Conservation (phyloP, 805 yeast species). For the Metschnikowia drakensbergensis region DNA sequence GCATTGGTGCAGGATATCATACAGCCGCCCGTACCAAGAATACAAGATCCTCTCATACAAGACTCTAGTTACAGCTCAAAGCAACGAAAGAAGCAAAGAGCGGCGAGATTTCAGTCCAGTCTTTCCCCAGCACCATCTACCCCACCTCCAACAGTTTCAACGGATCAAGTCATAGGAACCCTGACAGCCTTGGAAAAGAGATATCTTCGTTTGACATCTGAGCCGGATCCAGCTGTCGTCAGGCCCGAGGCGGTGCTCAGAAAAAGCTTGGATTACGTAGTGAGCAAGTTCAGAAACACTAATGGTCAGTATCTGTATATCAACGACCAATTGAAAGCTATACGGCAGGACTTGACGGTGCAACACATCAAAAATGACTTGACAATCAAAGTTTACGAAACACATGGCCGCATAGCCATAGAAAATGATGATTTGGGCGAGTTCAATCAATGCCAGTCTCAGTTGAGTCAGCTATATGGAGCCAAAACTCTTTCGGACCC, state of each 20-base stretch:
- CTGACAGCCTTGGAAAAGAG: slow-evolving; percentile 67
- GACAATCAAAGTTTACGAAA: slow-evolving; percentile 75
- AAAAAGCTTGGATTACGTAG: slow-evolving; percentile 52
- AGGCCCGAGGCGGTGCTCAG: slow-evolving; percentile 66
- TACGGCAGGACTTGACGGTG: slow-evolving; percentile 90
- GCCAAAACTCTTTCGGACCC: slow-evolving; percentile 20
- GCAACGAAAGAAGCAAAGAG: slow-evolving; percentile 41
- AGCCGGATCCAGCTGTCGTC: slow-evolving; percentile 80
- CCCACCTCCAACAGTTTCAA: slow-evolving; percentile 6
- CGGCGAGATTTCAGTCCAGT: slow-evolving; percentile 43
- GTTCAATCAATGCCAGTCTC: slow-evolving; percentile 91
- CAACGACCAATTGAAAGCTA: slow-evolving; percentile 86
- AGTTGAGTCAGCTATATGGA: slow-evolving; percentile 61
- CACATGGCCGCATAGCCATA: slow-evolving; percentile 83
- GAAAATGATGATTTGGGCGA: slow-evolving; percentile 86
- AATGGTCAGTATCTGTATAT: slow-evolving; percentile 67
- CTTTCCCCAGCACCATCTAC: background rate
- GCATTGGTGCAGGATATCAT: slow-evolving; percentile 11
- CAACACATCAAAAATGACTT: slow-evolving; percentile 80
- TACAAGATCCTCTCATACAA: background rate
- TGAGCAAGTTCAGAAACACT: slow-evolving; percentile 44
- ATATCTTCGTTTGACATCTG: slow-evolving; percentile 83
- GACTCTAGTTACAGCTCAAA: slow-evolving; percentile 22
- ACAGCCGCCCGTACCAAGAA: background rate
- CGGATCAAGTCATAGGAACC: slow-evolving; percentile 52